phyloP scores from a whole-genome alignment of 192 early-diverging fungal species.

The Podila horticola region DNA sequence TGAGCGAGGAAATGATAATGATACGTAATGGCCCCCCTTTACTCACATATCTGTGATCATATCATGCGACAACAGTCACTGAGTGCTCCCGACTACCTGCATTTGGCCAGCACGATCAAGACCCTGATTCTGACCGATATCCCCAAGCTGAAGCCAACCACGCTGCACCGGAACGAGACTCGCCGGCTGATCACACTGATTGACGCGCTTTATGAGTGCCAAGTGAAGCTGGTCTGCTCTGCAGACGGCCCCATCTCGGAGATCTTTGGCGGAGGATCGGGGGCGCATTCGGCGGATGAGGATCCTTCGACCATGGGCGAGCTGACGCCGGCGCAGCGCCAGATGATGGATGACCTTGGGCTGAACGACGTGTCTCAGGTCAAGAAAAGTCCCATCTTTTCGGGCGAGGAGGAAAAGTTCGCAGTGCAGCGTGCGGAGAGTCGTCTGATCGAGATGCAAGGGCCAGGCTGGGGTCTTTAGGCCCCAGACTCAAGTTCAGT shows the following conservation, averaged over 20 bases:
- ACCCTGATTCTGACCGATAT: constrained; percentile 83
- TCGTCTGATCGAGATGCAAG: constrained; percentile 93
- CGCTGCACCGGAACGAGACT: constrained; percentile 84
- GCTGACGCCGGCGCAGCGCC: constrained; percentile 54
- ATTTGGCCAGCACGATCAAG: constrained; percentile 78
- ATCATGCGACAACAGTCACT: constrained; percentile 54
- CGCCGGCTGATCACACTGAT: constrained; percentile 94
- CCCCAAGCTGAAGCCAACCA: constrained; percentile 62
- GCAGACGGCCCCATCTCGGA: constrained; percentile 72
- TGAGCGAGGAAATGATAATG: not conserved
- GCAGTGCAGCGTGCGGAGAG: constrained; percentile 95
- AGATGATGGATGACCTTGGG: constrained; percentile 71
- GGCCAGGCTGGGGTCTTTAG: constrained; percentile 69
- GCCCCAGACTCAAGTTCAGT: not conserved
- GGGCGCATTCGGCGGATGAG: constrained; percentile 47
- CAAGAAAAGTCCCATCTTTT: constrained; percentile 71
- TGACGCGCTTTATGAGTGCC: constrained; percentile 92
- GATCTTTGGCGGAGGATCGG: constrained; percentile 76
- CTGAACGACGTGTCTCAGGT: constrained; percentile 53
- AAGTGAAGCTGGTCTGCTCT: constrained; percentile 75
- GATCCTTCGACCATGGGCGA: constrained; percentile 54
- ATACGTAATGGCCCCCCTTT: not conserved
- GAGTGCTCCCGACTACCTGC: constrained; percentile 92
- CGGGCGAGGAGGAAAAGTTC: constrained; percentile 95
- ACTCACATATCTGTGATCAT: not conserved